A percentile compares a stretch with the other conserved stretches of the same genome.
Evolutionary conservation across 345 rosid genomes (phyloP).

Genomic region (Moricandia moricandioides): DNA sequence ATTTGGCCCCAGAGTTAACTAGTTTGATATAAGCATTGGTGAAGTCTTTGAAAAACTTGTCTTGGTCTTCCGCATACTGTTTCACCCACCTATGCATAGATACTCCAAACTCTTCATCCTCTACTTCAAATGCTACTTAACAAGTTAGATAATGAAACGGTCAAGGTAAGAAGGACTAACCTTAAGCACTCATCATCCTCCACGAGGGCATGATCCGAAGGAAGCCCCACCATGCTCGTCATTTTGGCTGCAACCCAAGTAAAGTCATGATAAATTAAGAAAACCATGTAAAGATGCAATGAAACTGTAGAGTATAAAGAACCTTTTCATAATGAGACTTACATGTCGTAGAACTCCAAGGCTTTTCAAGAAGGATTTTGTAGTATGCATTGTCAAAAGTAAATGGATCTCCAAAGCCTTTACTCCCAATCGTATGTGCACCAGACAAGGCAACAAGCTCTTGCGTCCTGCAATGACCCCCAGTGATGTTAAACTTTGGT

Average conservation of each 20-base stretch:
- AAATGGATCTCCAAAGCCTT: constrained; percentile 79
- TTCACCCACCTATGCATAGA: constrained; percentile 64
- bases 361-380: constrained; percentile 77
- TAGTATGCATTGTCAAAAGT: constrained; percentile 81
- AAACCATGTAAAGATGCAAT: neutral
- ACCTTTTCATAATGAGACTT: constrained; percentile 13
- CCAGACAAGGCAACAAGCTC: constrained; percentile 88
- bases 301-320: neutral
- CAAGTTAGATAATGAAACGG: neutral
- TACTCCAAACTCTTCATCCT: neutral
- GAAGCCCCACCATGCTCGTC: constrained; percentile 87
- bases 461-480: constrained; percentile 48
- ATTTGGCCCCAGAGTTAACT: constrained; percentile 63
- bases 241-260: constrained; percentile 51
- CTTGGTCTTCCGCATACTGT: constrained; percentile 61
- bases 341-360: constrained; percentile 73
- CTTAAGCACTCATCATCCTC: constrained; percentile 84
- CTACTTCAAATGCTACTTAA: constrained; percentile 1
- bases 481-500: neutral
- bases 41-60: constrained; percentile 73
- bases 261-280: neutral
- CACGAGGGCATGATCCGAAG: constrained; percentile 81
- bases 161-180: constrained; percentile 37
- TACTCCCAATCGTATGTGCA: constrained; percentile 86
- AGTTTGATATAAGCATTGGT: constrained; percentile 71